Conservation (phyloP, 2,329 filamentous ascomycete species). For the Fusarium sp. region DNA sequence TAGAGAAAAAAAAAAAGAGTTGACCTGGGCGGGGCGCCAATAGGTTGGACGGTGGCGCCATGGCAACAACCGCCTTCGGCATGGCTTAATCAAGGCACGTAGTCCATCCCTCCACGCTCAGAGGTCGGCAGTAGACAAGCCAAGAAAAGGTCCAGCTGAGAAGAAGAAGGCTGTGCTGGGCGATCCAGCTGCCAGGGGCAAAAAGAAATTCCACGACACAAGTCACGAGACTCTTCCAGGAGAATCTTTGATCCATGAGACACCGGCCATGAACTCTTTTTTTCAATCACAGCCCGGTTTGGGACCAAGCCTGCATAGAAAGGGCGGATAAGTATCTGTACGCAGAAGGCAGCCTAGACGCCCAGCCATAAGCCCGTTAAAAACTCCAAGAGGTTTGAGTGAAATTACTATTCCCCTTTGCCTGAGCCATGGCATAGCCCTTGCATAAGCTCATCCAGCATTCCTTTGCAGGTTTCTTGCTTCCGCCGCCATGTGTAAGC, state of each 20-base stretch:
- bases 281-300: not conserved
- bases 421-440: not conserved
- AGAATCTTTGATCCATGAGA: not conserved
- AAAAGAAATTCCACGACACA: conserved; percentile 20
- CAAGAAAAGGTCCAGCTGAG: conserved; percentile 19
- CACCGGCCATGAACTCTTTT: not conserved
- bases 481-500: conserved; percentile 4
- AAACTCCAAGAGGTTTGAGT: not conserved
- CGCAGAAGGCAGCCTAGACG: not conserved
- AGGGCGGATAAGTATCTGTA: no score
- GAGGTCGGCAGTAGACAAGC: conserved; percentile 23
- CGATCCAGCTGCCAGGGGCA: conserved; percentile 16
- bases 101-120: conserved; percentile 30
- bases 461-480: not conserved
- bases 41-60: conserved; percentile 30
- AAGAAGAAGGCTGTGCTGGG: conserved; percentile 15
- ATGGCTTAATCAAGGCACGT: conserved; percentile 36
- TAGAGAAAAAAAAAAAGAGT: conserved; percentile 10
- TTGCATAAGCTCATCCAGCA: not conserved
- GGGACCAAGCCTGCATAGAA: not conserved
- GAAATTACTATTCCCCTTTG: not conserved
- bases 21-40: conserved; percentile 21
- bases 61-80: conserved; percentile 28
- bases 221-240: not conserved
- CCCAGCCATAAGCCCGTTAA: not conserved